A percentile compares a stretch with the other conserved stretches of the same genome.
Conservation (phyloP, 192 early-diverging fungal species). For the Glomus cerebriforme region DNA sequence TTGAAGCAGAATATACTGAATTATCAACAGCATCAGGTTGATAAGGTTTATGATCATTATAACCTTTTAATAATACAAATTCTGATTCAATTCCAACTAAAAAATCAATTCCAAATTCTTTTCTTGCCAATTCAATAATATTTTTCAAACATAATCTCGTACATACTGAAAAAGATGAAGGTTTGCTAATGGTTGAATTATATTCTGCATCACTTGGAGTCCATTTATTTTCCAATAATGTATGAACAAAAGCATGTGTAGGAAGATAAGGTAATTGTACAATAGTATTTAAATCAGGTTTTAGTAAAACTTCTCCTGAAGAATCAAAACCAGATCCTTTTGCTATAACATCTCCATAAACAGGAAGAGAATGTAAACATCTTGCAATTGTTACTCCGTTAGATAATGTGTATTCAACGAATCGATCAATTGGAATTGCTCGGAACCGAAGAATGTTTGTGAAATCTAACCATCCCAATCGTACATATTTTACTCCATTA, state of each 20-base stretch:
- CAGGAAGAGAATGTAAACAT: neutral
- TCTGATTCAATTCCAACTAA: conserved; percentile 19
- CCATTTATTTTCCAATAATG: conserved; percentile 14
- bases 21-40: neutral
- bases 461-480: neutral
- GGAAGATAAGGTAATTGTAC: conserved; percentile 14
- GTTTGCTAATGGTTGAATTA: neutral
- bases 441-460: conserved; percentile 6
- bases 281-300: conserved; percentile 28
- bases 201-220: neutral
- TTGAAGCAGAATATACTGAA: neutral
- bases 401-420: neutral
- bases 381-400: neutral
- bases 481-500: conserved; percentile 17
- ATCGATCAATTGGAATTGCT: conserved; percentile 24
- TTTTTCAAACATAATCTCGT: neutral
- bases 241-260: neutral
- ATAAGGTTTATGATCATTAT: neutral
- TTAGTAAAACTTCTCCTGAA: conserved; percentile 15
- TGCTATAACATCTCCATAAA: neutral
- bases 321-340: neutral
- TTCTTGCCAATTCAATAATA: neutral
- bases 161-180: neutral
- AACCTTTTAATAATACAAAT: conserved; percentile 1
- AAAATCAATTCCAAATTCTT: conserved; percentile 21